phyloP scores from a whole-genome alignment of 306 rosid species.

The Pyrus pyrifolia region DNA sequence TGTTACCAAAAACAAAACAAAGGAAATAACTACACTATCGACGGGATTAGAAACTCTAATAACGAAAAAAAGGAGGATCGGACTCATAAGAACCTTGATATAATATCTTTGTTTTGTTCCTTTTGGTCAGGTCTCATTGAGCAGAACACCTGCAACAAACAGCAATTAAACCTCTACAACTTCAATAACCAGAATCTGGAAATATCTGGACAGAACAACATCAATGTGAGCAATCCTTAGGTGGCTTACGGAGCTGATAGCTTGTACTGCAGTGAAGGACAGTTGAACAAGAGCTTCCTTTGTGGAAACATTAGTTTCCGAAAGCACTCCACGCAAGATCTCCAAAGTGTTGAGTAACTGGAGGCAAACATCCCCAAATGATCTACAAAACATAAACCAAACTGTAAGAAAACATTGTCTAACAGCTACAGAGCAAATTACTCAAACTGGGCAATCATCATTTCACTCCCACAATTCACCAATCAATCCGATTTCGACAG shows the following conservation, averaged over 20 bases:
- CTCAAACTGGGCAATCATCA: conserved; percentile 7
- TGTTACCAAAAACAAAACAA: conserved; percentile 30
- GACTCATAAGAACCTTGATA: conserved; percentile 44
- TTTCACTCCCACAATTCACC: neutral
- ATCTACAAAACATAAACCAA: conserved; percentile 50
- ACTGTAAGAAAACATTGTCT: neutral
- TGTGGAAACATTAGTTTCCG: conserved; percentile 21
- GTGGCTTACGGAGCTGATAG: conserved; percentile 58
- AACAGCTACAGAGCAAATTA: neutral
- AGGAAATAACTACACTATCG: conserved; percentile 20
- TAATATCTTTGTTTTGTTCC: conserved; percentile 35
- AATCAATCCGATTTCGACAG: conserved; percentile 14
- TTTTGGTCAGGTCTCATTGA: conserved; percentile 43
- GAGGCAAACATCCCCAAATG: conserved; percentile 54
- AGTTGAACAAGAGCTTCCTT: conserved; percentile 43
- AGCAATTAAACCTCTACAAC: neutral
- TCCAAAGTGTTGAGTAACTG: conserved; percentile 36
- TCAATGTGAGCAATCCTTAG: neutral
- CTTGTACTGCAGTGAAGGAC: conserved; percentile 40
- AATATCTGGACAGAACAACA: neutral
- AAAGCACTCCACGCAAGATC: conserved; percentile 38
- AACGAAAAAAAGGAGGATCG: neutral
- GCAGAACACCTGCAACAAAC: conserved; percentile 48
- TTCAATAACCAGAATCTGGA: neutral
- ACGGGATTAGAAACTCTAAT: neutral